Conservation (phyloP, 495 filamentous ascomycete species). For the Penicillium waksmanii region DNA sequence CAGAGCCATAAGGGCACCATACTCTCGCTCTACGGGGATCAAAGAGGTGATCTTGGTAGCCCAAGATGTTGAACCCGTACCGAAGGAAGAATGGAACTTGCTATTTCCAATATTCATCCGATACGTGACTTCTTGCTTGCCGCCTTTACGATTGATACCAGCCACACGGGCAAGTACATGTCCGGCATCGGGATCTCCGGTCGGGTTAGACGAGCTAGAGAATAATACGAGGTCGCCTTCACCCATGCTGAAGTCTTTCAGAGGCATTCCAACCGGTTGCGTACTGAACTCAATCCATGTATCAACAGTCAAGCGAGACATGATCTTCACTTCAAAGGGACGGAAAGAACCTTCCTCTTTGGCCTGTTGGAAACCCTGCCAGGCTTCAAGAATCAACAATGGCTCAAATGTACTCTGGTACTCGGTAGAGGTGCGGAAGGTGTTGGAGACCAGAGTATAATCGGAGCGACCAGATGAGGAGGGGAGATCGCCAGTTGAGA, state of each 20-base stretch:
- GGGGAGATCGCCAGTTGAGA: constrained; percentile 81
- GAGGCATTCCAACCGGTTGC: constrained; percentile 67
- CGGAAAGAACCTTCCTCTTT: constrained; percentile 83
- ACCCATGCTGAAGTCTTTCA: constrained; percentile 69
- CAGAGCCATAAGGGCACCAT: constrained; percentile 83
- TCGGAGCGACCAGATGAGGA: constrained; percentile 67
- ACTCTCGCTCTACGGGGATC: constrained; percentile 92
- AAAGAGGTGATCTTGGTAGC: constrained; percentile 84
- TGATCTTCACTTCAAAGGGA: constrained; percentile 80
- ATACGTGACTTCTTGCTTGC: constrained; percentile 79
- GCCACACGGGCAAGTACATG: constrained; percentile 87
- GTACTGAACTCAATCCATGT: constrained; percentile 90
- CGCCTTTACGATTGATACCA: constrained; percentile 77
- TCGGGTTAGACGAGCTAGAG: constrained; percentile 70
- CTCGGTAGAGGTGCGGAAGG: constrained; percentile 71
- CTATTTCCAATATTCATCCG: constrained; percentile 67
- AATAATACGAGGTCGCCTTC: constrained; percentile 91
- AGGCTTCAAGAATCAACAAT: constrained; percentile 88
- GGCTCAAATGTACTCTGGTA: constrained; percentile 93
- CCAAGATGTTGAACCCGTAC: constrained; percentile 65
- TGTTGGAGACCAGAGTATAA: constrained; percentile 74
- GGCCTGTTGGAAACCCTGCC: constrained; percentile 88
- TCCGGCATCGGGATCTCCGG: constrained; percentile 60
- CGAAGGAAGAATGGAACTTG: constrained; percentile 53
- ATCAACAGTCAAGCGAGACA: constrained; percentile 86